Conservation (phyloP, 1,139 yeast species). For the Yamadazyma jaroonii region DNA sequence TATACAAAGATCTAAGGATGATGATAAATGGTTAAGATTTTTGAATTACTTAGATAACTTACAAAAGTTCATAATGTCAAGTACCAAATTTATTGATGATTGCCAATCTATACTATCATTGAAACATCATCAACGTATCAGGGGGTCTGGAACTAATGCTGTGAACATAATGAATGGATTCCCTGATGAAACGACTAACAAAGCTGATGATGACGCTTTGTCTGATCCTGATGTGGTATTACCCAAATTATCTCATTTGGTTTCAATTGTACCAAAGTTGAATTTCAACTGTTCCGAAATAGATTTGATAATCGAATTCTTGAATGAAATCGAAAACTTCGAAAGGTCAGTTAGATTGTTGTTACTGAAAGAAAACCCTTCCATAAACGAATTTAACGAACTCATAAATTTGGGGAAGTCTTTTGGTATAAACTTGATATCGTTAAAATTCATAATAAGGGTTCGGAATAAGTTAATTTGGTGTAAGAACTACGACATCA, state of each 20-base stretch:
- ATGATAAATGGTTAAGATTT: slow-evolving; percentile 17
- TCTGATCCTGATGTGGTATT: slow-evolving; percentile 16
- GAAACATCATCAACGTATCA: slow-evolving; percentile 51
- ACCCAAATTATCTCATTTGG: slow-evolving; percentile 27
- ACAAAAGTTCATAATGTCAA: slow-evolving; percentile 39
- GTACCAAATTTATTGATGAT: slow-evolving; percentile 53
- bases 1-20: slow-evolving; percentile 1
- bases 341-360: slow-evolving; percentile 47
- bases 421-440: slow-evolving; percentile 56
- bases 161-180: slow-evolving; percentile 6
- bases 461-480: slow-evolving; percentile 50
- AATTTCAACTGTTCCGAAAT: slow-evolving; percentile 57
- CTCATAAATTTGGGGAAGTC: slow-evolving; percentile 53
- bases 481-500: slow-evolving; percentile 36
- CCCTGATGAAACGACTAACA: not conserved
- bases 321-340: slow-evolving; percentile 52
- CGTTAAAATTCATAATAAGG: slow-evolving; percentile 47
- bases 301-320: slow-evolving; percentile 55
- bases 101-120: slow-evolving; percentile 52
- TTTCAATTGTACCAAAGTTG: slow-evolving; percentile 47
- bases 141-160: slow-evolving; percentile 16
- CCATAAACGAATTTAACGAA: slow-evolving; percentile 41
- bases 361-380: slow-evolving; percentile 24
- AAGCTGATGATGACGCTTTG: slow-evolving; percentile 11
- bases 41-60: slow-evolving; percentile 31